Evolutionary conservation across 805 yeast species (phyloP).

Genomic region (Torulaspora gathmanii): DNA sequence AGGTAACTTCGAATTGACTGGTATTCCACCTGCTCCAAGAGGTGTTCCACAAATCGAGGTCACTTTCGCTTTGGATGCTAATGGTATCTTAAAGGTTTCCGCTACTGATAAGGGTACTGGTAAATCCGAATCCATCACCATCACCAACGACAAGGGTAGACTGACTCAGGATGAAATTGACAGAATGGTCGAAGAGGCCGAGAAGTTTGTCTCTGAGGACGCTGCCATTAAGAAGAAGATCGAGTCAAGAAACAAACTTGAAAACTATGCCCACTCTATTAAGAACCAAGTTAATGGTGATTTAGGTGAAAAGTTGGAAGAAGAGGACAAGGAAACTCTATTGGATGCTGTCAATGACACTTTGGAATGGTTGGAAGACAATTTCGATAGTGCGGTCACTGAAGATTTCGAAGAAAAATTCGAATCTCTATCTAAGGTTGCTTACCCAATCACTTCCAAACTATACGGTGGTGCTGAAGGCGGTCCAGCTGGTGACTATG

Average conservation of each 20-base stretch:
- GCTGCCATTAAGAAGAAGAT: conserved; percentile 75
- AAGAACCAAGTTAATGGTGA: conserved; percentile 62
- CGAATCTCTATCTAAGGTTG: conserved; percentile 72
- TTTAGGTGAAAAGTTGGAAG: conserved; percentile 74
- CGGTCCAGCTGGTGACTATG: conserved; percentile 42
- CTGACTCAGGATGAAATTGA: conserved; percentile 90
- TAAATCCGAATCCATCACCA: conserved; percentile 83
- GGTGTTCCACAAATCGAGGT: conserved; percentile 99
- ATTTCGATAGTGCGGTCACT: conserved; percentile 77
- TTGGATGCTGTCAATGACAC: conserved; percentile 84
- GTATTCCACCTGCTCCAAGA: conserved; percentile 98
- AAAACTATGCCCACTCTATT: conserved; percentile 80
- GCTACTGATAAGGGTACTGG: conserved; percentile 95
- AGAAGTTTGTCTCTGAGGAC: conserved; percentile 89
- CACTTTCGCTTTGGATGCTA: conserved; percentile 94
- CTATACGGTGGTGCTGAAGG: conserved; percentile 59
- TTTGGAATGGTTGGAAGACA: conserved; percentile 82
- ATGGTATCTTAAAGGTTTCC: conserved; percentile 93
- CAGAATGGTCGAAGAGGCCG: conserved; percentile 97
- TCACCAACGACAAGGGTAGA: conserved; percentile 92
- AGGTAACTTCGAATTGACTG: conserved; percentile 94
- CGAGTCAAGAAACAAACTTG: conserved; percentile 82
- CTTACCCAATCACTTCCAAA: conserved; percentile 90
- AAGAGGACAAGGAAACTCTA: conserved; percentile 86
- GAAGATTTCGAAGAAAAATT: conserved; percentile 94